phyloP scores from a whole-genome alignment of 1,284 basidiomycete species.

The Abortiporus biennis region DNA sequence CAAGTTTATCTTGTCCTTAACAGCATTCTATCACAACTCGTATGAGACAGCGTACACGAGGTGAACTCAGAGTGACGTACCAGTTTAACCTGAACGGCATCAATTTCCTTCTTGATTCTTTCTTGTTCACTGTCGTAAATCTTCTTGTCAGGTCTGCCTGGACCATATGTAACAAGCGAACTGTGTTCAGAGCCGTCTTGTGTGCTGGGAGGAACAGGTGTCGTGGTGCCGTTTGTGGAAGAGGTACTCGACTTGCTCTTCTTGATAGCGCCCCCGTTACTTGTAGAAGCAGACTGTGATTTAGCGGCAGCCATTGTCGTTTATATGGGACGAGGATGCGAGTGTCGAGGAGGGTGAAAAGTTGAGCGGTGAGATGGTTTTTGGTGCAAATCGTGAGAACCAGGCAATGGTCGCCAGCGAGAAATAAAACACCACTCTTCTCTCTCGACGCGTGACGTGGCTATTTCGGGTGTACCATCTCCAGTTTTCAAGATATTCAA shows the following conservation, averaged over 20 bases:
- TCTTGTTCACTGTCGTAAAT: constrained; percentile 82
- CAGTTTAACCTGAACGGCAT: constrained; percentile 70
- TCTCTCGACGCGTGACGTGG: constrained; percentile 7
- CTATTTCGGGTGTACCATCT: no score
- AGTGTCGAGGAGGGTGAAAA: constrained; percentile 15
- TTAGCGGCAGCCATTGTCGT: constrained; percentile 35
- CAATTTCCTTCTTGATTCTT: constrained; percentile 78
- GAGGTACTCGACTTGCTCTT: constrained; percentile 31
- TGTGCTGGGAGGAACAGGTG: constrained; percentile 35
- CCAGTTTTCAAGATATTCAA: no score
- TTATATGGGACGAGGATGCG: constrained; percentile 6
- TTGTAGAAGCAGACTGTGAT: constrained; percentile 37
- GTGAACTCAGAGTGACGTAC: constrained; percentile 41
- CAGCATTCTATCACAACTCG: constrained; percentile 46
- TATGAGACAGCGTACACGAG: constrained; percentile 4
- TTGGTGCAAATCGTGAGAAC: constrained; percentile 4
- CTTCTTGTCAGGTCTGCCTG: constrained; percentile 76
- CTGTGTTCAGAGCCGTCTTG: constrained; percentile 38
- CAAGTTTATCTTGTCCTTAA: constrained; percentile 75
- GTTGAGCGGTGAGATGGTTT: constrained; percentile 22
- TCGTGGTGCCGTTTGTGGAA: constrained; percentile 15
- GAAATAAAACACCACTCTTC: background rate
- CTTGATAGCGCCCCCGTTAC: constrained; percentile 32
- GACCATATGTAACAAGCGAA: constrained; percentile 26
- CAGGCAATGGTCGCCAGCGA: background rate